Evolutionary conservation across 1,284 basidiomycete species (phyloP).

Genomic region (Butyriboletus appendiculatus): DNA sequence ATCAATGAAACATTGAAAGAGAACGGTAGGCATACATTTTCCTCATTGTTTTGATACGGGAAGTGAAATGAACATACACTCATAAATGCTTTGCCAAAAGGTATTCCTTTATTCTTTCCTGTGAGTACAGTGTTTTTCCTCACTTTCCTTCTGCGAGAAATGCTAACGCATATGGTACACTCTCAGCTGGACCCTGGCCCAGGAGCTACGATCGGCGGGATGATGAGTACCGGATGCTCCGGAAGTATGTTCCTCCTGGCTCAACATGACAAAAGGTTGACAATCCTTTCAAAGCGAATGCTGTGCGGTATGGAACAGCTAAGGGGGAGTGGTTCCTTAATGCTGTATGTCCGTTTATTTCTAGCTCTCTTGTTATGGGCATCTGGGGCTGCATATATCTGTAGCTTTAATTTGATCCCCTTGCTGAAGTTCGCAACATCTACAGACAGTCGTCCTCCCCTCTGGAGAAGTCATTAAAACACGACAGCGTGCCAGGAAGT

Average conservation of each 20-base stretch:
- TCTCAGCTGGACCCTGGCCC: constrained; percentile 76
- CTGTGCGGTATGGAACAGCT: constrained; percentile 86
- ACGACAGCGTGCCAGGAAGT: constrained; percentile 82
- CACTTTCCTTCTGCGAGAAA: not conserved
- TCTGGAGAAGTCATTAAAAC: constrained; percentile 95
- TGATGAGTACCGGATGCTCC: constrained; percentile 85
- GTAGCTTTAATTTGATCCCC: not conserved
- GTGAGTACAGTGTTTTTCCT: constrained; percentile 42
- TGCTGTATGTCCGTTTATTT: constrained; percentile 44
- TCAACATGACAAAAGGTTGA: constrained; percentile 2
- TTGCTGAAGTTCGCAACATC: constrained; percentile 6
- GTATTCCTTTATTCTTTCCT: constrained; percentile 87
- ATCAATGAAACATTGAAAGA: constrained; percentile 76
- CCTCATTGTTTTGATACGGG: not conserved
- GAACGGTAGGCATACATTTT: constrained; percentile 43
- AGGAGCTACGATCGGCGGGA: constrained; percentile 87
- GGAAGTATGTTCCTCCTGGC: constrained; percentile 52
- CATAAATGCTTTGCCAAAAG: constrained; percentile 24
- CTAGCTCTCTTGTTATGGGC: not conserved
- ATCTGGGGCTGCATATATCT: not conserved
- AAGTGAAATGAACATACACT: not conserved
- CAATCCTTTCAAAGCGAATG: constrained; percentile 60
- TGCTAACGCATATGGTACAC: not conserved
- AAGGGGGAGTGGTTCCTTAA: constrained; percentile 87
- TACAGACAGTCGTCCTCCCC: constrained; percentile 84